These are phyloP conservation scores for Stipa capillata DNA, from an alignment of 176 grass and related monocot species.

Conservation along the genomic window DNA sequence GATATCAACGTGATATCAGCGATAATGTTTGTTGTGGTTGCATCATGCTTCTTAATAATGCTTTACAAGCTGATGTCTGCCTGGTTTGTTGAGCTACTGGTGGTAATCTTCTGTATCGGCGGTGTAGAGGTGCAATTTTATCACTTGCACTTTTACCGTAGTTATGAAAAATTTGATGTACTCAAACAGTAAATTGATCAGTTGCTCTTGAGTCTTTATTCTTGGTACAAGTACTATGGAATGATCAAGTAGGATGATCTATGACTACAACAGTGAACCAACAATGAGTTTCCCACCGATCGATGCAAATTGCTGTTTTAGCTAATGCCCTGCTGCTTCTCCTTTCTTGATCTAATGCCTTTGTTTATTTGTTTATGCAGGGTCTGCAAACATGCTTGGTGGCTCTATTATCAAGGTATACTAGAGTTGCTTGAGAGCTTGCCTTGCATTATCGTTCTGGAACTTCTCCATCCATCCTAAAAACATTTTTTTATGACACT, in stretches of 20 bases:
- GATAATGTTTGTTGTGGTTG: slow-evolving; percentile 88
- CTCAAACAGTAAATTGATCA: neutral
- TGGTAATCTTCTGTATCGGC: slow-evolving; percentile 88
- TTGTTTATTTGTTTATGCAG: slow-evolving; percentile 42
- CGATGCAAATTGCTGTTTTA: neutral
- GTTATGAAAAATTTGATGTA: neutral
- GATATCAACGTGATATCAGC: slow-evolving; percentile 78
- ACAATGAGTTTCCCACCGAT: neutral
- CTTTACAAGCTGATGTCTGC: slow-evolving; percentile 87
- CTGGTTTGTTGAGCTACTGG: slow-evolving; percentile 91
- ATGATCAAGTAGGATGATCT: neutral
- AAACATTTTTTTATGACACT: neutral
- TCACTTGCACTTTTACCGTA: neutral
- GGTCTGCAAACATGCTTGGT: slow-evolving; percentile 97
- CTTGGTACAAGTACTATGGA: neutral
- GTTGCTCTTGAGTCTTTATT: neutral
- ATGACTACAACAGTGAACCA: neutral
- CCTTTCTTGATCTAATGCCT: neutral
- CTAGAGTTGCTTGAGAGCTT: slow-evolving; percentile 1
- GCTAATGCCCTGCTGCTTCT: neutral
- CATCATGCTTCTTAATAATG: slow-evolving; percentile 89
- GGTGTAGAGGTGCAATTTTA: slow-evolving; percentile 71
- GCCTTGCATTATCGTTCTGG: slow-evolving; percentile 11
- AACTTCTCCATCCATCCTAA: neutral
- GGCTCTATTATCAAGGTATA: slow-evolving; percentile 84